A percentile compares a stretch with the other conserved stretches of the same genome.
These are phyloP conservation scores for Hemisphaericaspora xylofermentans DNA, from an alignment of 1,139 yeast genomes.

Conservation along the genomic window DNA sequence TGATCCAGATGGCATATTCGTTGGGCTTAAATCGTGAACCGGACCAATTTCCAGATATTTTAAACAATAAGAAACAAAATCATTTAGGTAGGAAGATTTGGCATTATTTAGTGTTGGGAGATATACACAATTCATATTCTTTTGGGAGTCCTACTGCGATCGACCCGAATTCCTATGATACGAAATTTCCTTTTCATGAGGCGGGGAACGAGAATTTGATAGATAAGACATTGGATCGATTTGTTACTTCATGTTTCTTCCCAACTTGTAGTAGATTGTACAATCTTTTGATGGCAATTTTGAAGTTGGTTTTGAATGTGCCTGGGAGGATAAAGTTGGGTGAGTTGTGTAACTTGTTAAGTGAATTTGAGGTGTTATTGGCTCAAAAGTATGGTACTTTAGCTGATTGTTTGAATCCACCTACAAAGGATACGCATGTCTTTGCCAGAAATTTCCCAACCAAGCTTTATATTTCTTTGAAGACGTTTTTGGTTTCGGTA, in stretches of 20 bases:
- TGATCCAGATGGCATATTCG: constrained; percentile 43
- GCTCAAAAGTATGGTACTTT: constrained; percentile 21
- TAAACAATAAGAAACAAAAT: constrained; percentile 27
- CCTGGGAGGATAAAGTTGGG: constrained; percentile 22
- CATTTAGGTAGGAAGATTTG: constrained; percentile 53
- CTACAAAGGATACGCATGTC: constrained; percentile 17
- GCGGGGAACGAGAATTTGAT: constrained; percentile 24
- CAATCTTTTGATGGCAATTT: constrained; percentile 13
- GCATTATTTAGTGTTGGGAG: constrained; percentile 33
- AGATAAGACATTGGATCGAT: constrained; percentile 23
- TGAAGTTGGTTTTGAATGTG: constrained; percentile 22
- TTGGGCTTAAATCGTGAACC: constrained; percentile 50
- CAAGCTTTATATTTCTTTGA: constrained; percentile 30
- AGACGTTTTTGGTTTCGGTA: constrained; percentile 33
- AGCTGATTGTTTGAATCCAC: constrained; percentile 21
- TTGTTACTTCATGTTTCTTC: constrained; percentile 18
- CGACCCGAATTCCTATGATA: constrained; percentile 23
- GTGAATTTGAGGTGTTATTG: constrained; percentile 22
- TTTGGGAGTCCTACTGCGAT: constrained; percentile 31
- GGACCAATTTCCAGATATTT: constrained; percentile 21
- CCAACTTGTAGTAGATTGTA: constrained; percentile 9
- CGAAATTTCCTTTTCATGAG: constrained; percentile 26
- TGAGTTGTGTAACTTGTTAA: constrained; percentile 21
- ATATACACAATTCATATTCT: constrained; percentile 26
- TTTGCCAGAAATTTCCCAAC: constrained; percentile 24